These are phyloP conservation scores for Zhuliangozyma blackwelliae DNA, from an alignment of 1,139 yeast species.

Conservation along the genomic window DNA sequence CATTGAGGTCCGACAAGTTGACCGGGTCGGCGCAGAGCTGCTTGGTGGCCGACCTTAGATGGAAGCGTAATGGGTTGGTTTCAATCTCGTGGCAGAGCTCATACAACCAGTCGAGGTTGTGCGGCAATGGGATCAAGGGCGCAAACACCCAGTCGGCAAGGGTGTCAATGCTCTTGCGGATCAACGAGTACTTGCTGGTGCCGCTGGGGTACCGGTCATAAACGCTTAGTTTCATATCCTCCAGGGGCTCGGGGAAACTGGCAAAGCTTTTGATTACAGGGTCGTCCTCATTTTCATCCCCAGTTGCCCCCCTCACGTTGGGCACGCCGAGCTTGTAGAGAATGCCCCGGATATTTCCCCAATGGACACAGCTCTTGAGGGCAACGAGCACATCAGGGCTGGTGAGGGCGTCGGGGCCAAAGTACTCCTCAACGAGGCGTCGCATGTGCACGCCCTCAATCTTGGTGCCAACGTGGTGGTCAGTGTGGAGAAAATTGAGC, in stretches of 20 bases:
- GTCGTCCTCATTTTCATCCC: constrained; percentile 20
- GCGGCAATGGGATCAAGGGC: constrained; percentile 22
- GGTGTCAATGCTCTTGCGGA: constrained; percentile 37
- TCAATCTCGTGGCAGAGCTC: constrained; percentile 46
- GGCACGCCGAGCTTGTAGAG: constrained; percentile 42
- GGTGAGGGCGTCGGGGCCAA: constrained; percentile 37
- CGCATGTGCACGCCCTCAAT: constrained; percentile 46
- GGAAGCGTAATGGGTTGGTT: constrained; percentile 44
- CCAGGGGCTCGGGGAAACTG: constrained; percentile 40
- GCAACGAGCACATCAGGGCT: constrained; percentile 46
- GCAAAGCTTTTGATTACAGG: constrained; percentile 19
- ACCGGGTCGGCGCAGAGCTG: constrained; percentile 34
- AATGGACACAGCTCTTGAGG: constrained; percentile 51
- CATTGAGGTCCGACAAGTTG: constrained; percentile 33
- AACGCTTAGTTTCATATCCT: constrained; percentile 37
- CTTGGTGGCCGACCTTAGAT: constrained; percentile 41
- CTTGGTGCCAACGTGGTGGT: constrained; percentile 50
- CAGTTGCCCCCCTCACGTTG: constrained; percentile 24
- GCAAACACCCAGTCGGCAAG: constrained; percentile 22
- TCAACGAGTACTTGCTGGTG: constrained; percentile 44
- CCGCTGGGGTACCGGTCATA: constrained; percentile 52
- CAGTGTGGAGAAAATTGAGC: constrained; percentile 53
- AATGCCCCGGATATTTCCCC: constrained; percentile 52
- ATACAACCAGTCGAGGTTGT: constrained; percentile 32
- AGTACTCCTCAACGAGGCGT: constrained; percentile 34